Base-by-base conservation (phyloP, 306 rosid species). In the Senna tora region DNA sequence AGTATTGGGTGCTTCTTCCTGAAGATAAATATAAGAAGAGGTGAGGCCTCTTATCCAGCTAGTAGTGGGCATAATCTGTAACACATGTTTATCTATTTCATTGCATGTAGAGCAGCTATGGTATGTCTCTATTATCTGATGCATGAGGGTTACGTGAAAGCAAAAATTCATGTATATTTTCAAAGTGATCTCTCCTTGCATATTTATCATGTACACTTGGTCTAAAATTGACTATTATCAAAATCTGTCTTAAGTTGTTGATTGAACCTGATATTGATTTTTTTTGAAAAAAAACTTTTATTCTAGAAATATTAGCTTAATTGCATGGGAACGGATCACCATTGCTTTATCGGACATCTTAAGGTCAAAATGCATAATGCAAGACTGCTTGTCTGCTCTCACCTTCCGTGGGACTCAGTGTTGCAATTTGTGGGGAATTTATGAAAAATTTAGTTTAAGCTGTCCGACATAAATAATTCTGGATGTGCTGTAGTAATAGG, bases 21-120 rank as follows among this genome's bases (percentile, higher is more conserved):
- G 97, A 91, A 84, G 88, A 72, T 39, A 84, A 85, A 45, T 94
- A 94, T 72, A 67, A 41, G 80, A 82, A 77, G 81, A 94, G 99
- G 99, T 91, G 61, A 83, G 86, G 49, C 66, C 5, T 43, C 65
- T n/a, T 52, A 55, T 36, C 65, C 10, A 38, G 34, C 55, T 5
- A 16, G 57, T 39, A 41, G 34, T 66, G 42, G 62, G 39, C 54
- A n/a, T 66, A 42, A 14, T 70, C 58, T 60, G 39, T 5, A 57
- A 20, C 21, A 34, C 30, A 34, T n/a, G 54, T 65, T 65, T 66
- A 19, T 74, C 74, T 74, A 36, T 63, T 5, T 75, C 28, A 32
- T 50, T 68, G 71, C 65, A 63, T 66, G 65, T 69, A 38, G 15
- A 68, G 65, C 76, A 75, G 42, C 25, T 71, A 50, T 72, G 17